phyloP scores from a whole-genome alignment of 352 stramenopile species.

The Globisporangium megalacanthum region DNA sequence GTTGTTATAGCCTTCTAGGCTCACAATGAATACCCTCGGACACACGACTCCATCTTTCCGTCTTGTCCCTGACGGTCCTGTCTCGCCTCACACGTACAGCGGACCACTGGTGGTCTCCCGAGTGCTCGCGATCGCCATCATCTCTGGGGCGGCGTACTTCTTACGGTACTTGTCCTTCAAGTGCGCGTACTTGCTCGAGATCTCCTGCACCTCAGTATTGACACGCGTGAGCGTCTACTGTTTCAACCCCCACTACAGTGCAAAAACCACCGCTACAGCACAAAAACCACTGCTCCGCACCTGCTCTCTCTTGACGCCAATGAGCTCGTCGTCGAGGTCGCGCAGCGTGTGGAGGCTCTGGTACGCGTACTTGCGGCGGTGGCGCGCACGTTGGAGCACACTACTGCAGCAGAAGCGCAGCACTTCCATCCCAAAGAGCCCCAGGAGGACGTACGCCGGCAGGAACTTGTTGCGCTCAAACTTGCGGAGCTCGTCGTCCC shows the following conservation, averaged over 20 bases:
- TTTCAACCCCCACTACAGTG: no score
- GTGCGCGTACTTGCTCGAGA: conserved; percentile 66
- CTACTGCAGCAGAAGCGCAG: conserved; percentile 74
- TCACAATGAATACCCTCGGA: no score
- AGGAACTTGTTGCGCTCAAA: conserved; percentile 72
- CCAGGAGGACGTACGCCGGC: conserved; percentile 62
- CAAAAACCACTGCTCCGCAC: conserved; percentile 16
- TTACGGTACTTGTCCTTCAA: conserved; percentile 73
- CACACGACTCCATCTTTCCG: no score
- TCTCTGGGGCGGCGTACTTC: conserved; percentile 55
- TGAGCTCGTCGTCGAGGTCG: conserved; percentile 65
- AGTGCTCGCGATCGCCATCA: conserved; percentile 18
- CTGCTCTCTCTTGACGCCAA: conserved; percentile 64
- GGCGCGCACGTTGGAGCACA: conserved; percentile 38
- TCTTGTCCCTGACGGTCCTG: no score
- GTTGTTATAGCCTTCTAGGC: conserved; percentile 1
- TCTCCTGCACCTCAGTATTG: conserved; percentile 25
- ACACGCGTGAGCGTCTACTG: background rate
- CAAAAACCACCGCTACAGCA: no score
- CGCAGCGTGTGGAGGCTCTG: conserved; percentile 40
- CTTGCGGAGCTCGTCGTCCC: conserved; percentile 37
- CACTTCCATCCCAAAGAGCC: conserved; percentile 64
- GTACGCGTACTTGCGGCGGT: conserved; percentile 64
- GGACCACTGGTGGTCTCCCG: conserved; percentile 8
- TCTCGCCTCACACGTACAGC: conserved; percentile 33